Percentiles rank a stretch among this genome's conserved stretches.
These are phyloP conservation scores for Excoecaria cochinchinensis DNA, from an alignment of 345 rosid species.

Conservation along the genomic window DNA sequence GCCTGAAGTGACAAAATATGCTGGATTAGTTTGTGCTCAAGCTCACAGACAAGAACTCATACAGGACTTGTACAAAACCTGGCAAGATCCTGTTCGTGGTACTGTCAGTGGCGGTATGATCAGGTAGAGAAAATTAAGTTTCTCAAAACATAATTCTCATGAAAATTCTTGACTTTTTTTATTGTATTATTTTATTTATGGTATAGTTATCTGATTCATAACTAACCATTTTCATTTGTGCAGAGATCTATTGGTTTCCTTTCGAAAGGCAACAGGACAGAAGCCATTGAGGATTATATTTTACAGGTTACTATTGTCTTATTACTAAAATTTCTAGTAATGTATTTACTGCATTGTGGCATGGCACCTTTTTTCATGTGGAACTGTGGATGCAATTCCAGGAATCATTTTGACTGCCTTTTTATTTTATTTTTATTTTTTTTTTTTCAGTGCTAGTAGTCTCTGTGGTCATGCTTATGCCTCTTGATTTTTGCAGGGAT, in stretches of 20 bases:
- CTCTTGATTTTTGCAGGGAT: conserved; percentile 51
- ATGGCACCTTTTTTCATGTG: not conserved
- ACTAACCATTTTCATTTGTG: not conserved
- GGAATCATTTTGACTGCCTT: not conserved
- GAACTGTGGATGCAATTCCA: not conserved
- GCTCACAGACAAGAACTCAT: conserved; percentile 99
- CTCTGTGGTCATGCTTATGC: conserved; percentile 1
- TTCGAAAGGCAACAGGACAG: conserved; percentile 97
- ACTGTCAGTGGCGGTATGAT: conserved; percentile 97
- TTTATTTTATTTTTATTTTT: no score
- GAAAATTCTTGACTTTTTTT: not conserved
- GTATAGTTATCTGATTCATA: not conserved
- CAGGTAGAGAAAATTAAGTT: conserved; percentile 44
- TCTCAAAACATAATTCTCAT: not conserved
- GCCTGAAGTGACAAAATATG: conserved; percentile 99
- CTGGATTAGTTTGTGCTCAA: conserved; percentile 98
- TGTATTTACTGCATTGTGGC: not conserved
- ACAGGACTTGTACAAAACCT: conserved; percentile 94
- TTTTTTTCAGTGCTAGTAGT: not conserved
- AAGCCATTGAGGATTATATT: conserved; percentile 94
- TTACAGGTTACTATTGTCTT: conserved; percentile 59
- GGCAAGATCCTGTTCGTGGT: conserved; percentile 99
- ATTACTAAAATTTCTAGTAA: not conserved
- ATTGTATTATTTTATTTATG: no score
- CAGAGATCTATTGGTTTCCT: conserved; percentile 94